phyloP scores from a whole-genome alignment of 2,329 filamentous ascomycete species.

The Trichoderma atrobrunneum region DNA sequence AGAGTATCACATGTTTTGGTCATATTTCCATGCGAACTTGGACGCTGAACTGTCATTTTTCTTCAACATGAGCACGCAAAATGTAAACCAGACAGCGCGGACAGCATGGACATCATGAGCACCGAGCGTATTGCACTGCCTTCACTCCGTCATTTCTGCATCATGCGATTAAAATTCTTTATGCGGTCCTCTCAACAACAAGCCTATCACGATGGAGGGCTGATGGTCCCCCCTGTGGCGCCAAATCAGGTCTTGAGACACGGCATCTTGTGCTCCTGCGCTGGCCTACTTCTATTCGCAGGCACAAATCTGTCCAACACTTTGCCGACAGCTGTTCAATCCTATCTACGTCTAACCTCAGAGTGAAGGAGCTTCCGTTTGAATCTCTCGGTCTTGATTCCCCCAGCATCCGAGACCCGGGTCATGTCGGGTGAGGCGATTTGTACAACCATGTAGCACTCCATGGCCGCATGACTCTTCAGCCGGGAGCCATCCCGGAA shows the following conservation, averaged over 20 bases:
- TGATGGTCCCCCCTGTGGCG: background rate
- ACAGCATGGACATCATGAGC: background rate
- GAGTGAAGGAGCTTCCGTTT: background rate
- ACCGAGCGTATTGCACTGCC: background rate
- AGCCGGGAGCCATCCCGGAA: background rate
- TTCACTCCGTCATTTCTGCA: background rate
- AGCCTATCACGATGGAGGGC: background rate
- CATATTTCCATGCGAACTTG: background rate
- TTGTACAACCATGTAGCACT: background rate
- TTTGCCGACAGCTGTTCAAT: background rate
- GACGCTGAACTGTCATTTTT: background rate
- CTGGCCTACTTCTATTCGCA: background rate
- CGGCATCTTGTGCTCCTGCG: background rate
- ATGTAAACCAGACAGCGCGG: background rate
- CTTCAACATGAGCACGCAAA: background rate
- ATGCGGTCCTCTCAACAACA: background rate
- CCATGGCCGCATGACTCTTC: background rate
- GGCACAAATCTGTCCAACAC: background rate
- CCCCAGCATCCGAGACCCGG: background rate
- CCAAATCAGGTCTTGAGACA: background rate
- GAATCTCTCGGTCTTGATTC: background rate
- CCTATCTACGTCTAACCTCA: background rate
- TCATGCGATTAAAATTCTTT: background rate
- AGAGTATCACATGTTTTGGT: background rate
- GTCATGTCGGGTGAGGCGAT: background rate